phyloP scores from a whole-genome alignment of 306 rosid species.

The Dryas drummondii region DNA sequence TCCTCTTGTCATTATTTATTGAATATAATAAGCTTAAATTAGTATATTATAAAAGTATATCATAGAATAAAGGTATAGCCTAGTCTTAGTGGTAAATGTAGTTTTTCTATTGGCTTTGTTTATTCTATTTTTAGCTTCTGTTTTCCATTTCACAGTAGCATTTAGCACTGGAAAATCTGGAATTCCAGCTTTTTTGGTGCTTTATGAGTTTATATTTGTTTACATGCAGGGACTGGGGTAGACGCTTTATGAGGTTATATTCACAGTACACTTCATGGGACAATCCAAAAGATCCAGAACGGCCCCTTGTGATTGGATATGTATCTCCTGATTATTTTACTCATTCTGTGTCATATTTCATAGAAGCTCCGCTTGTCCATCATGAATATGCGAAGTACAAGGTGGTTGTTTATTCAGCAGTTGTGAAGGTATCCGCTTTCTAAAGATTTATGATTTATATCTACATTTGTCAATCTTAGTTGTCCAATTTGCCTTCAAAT shows the following conservation, averaged over 20 bases:
- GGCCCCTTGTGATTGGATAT: conserved; percentile 91
- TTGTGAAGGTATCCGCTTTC: conserved; percentile 81
- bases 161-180: background rate
- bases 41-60: background rate
- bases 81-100: background rate
- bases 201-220: background rate
- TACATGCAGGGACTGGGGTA: conserved; percentile 94
- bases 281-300: conserved; percentile 82
- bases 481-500: background rate
- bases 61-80: background rate
- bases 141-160: background rate
- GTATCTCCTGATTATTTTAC: conserved; percentile 98
- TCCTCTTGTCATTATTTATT: background rate
- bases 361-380: conserved; percentile 88
- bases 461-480: background rate
- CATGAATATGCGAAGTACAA: conserved; percentile 73
- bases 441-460: background rate
- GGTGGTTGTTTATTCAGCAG: conserved; percentile 94
- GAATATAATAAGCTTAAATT: background rate
- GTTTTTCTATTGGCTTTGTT: background rate
- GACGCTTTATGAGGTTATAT: conserved; percentile 82
- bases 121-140: background rate
- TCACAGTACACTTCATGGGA: conserved; percentile 77
- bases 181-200: background rate
- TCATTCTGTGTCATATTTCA: conserved; percentile 92